These are phyloP conservation scores for Galerina marginata DNA, from an alignment of 768 basidiomycete species.

Conservation along the genomic window DNA sequence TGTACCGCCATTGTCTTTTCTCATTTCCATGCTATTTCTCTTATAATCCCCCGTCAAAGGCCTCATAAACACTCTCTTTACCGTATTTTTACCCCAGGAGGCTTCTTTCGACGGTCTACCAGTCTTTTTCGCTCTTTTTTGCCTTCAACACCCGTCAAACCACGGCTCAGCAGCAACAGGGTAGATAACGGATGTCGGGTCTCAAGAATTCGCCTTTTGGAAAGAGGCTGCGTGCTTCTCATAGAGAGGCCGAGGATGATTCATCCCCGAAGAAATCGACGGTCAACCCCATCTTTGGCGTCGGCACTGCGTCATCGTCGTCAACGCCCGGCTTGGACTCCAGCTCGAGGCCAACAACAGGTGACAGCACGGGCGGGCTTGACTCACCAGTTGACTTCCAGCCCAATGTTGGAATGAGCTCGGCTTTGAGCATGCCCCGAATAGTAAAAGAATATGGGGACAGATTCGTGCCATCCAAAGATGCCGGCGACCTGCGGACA, in stretches of 20 bases:
- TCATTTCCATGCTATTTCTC: constrained; percentile 3
- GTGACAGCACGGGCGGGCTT: constrained; percentile 53
- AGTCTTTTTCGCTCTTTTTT: background rate
- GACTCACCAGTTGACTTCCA: constrained; percentile 27
- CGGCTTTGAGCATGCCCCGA: constrained; percentile 27
- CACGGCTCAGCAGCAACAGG: background rate
- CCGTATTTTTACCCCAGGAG: background rate
- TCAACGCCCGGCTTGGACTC: constrained; percentile 58
- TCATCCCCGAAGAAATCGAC: constrained; percentile 25
- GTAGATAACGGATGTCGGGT: constrained; percentile 56
- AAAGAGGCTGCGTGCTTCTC: constrained; percentile 77
- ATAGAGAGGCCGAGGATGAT: constrained; percentile 64
- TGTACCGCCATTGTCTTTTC: constrained; percentile 14
- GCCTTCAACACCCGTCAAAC: background rate
- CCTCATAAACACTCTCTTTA: background rate
- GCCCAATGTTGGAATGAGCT: background rate
- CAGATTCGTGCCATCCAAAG: constrained; percentile 74
- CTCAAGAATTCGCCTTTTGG: constrained; percentile 88
- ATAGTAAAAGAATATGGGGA: constrained; percentile 56
- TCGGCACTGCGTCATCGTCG: constrained; percentile 36
- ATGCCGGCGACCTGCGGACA: constrained; percentile 66
- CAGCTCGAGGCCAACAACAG: constrained; percentile 55
- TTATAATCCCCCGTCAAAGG: background rate
- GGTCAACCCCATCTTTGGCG: constrained; percentile 55
- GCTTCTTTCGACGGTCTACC: background rate